These are phyloP conservation scores for Micromonas pusilla DNA, from an alignment of 139 green algal species.

Conservation along the genomic window DNA sequence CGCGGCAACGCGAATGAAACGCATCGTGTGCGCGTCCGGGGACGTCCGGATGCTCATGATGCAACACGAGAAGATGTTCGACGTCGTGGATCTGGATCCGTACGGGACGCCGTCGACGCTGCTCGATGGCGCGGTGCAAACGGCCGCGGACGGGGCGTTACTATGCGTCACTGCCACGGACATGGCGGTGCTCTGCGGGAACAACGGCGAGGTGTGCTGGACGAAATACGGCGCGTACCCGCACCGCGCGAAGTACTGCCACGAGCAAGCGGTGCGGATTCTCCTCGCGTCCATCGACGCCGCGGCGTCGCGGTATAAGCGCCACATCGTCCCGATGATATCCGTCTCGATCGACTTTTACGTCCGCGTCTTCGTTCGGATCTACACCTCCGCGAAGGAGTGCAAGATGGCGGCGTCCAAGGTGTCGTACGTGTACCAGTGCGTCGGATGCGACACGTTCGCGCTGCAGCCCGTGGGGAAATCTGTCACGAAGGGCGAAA, in stretches of 20 bases:
- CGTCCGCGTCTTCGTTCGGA: slow-evolving; percentile 84
- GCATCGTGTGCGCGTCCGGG: slow-evolving; percentile 25
- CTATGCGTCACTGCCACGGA: slow-evolving; percentile 93
- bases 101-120: slow-evolving; percentile 88
- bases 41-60: slow-evolving; percentile 58
- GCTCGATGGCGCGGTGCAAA: slow-evolving; percentile 84
- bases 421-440: slow-evolving; percentile 88
- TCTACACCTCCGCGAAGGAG: slow-evolving; percentile 67
- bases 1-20: background rate
- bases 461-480: slow-evolving; percentile 59
- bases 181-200: slow-evolving; percentile 96
- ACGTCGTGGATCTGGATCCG: slow-evolving; percentile 85
- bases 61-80: slow-evolving; percentile 22
- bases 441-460: slow-evolving; percentile 81
- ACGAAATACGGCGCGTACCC: slow-evolving; percentile 90
- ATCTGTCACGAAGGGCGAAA: slow-evolving; percentile 24
- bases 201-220: slow-evolving; percentile 85
- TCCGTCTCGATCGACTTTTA: slow-evolving; percentile 94
- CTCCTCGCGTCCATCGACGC: slow-evolving; percentile 78
- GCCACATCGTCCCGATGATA: slow-evolving; percentile 85
- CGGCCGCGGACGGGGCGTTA: slow-evolving; percentile 82
- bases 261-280: slow-evolving; percentile 91
- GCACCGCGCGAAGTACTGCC: slow-evolving; percentile 82
- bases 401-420: slow-evolving; percentile 67
- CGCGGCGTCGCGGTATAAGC: slow-evolving; percentile 71